Evolutionary conservation across 805 yeast species (phyloP).

Genomic region (Wickerhamiella spandovensis): DNA sequence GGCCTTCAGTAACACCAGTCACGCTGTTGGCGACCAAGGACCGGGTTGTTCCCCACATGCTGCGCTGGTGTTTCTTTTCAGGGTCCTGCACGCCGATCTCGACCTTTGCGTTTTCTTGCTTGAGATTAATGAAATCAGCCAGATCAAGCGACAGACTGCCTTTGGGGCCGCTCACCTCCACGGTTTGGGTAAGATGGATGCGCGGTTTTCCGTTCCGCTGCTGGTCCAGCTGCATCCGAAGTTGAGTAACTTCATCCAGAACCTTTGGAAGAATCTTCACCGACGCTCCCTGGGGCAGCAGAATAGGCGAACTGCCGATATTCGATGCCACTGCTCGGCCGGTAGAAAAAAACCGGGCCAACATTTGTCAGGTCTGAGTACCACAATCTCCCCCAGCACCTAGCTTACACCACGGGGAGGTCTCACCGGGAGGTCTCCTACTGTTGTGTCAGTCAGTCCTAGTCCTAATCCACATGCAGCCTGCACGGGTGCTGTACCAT

Average conservation of each 20-base stretch:
- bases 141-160: slow-evolving; percentile 52
- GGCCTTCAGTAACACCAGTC: slow-evolving; percentile 88
- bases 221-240: slow-evolving; percentile 41
- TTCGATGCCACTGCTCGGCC: slow-evolving; percentile 22
- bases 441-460: too few species aligned
- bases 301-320: slow-evolving; percentile 70
- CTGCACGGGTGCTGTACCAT: background rate
- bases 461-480: background rate
- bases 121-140: slow-evolving; percentile 55
- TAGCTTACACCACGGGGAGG: too few species aligned
- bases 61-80: slow-evolving; percentile 49
- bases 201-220: slow-evolving; percentile 54
- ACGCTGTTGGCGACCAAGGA: slow-evolving; percentile 64
- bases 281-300: slow-evolving; percentile 48
- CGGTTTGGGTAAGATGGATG: slow-evolving; percentile 42
- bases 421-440: too few species aligned
- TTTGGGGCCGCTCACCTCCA: slow-evolving; percentile 62
- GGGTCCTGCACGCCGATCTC: slow-evolving; percentile 46
- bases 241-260: slow-evolving; percentile 21
- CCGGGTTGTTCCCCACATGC: slow-evolving; percentile 94
- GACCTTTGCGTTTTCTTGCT: slow-evolving; percentile 26
- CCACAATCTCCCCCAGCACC: too few species aligned
- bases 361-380: background rate
- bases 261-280: slow-evolving; percentile 24
- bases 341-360: slow-evolving; percentile 10